A percentile compares a stretch with the other conserved stretches of the same genome.
phyloP scores from a whole-genome alignment of 2,329 filamentous ascomycete species.

The Claviceps cyperi region DNA sequence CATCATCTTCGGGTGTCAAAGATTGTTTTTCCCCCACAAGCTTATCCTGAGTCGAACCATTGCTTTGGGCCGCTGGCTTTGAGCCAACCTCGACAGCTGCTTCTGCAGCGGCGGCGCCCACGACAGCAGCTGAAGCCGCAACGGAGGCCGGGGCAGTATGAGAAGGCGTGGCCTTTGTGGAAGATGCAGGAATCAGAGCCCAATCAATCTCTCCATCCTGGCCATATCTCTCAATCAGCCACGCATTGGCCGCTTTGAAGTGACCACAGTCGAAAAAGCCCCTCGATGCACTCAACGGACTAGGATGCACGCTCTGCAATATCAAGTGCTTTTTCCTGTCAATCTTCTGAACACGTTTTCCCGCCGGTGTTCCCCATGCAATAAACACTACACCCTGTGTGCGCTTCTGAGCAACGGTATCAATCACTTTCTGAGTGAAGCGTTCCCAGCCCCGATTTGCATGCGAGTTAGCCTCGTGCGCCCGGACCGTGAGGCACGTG shows the following conservation, averaged over 20 bases:
- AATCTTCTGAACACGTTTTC: slow-evolving; percentile 61
- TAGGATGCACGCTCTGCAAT: slow-evolving; percentile 78
- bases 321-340: slow-evolving; percentile 65
- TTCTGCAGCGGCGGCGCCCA: slow-evolving; percentile 11
- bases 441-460: slow-evolving; percentile 79
- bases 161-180: slow-evolving; percentile 16
- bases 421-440: slow-evolving; percentile 84
- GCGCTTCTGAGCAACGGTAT: slow-evolving; percentile 65
- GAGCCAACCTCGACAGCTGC: slow-evolving; percentile 10
- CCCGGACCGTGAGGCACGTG: slow-evolving; percentile 84
- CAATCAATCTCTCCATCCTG: slow-evolving; percentile 73
- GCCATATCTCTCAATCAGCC: slow-evolving; percentile 69
- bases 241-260: slow-evolving; percentile 71
- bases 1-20: slow-evolving; percentile 12
- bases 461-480: slow-evolving; percentile 78
- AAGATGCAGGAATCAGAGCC: slow-evolving; percentile 37
- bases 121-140: slow-evolving; percentile 5
- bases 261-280: slow-evolving; percentile 79
- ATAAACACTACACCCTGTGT: slow-evolving; percentile 80
- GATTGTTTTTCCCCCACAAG: not conserved
- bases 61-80: slow-evolving; percentile 9
- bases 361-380: slow-evolving; percentile 82
- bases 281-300: slow-evolving; percentile 68
- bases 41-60: slow-evolving; percentile 1
- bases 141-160: not conserved